Base-by-base conservation (phyloP, 2,329 filamentous ascomycete genomes). In the Coniella vitis region DNA sequence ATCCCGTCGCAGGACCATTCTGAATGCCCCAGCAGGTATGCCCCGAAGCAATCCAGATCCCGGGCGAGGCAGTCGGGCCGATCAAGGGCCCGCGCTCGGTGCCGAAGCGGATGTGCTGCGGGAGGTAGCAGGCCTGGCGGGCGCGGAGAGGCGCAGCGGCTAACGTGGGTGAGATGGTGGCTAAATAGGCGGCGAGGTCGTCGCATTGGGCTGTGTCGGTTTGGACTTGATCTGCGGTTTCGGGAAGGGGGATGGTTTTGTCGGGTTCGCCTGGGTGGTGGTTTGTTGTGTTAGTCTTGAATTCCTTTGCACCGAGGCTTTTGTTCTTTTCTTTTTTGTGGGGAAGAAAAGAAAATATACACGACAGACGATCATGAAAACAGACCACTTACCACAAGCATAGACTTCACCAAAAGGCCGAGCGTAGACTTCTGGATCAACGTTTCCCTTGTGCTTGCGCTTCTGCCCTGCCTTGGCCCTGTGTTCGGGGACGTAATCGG, bases 11-110 rank as follows among this genome's bases (percentile, higher is more conserved):
- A 1, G 91, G 90, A 1, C 83, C 89, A 69, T 98, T 97, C 69
- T 97, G 91, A 19, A 98, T 95, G 0, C 93, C 93, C 93, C 93
- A 98, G 69, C 91, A 97, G 1, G 90, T 95, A 71, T 98, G 93
- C 0, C 93, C 93, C 0, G 88, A 78, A 0, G 93, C 93, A 52
- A 97, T 73, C 64, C 86, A 84, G 38, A 97, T 60, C 0, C 90
- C 90, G 7, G 81, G 78, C 0, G 84, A 79, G 2, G 78, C 76
- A 7, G 90, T 90, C 46, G 75, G 71, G 0, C 93, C 93, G 20
- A 97, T 77, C 43, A 97, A 66, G 4, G 93, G 91, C 0, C 80
- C 82, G 34, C 67, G 69, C 63, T 80, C 76, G 38, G 75, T 71
- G n/a, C 83, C 79, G 45, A 73, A 73, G 3, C 74, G 70, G 57